Evolutionary conservation across 495 filamentous ascomycete species (phyloP), one percentile per base, ranked within the genome.

Genomic region (Hypoxylon lienhwacheense): DNA sequence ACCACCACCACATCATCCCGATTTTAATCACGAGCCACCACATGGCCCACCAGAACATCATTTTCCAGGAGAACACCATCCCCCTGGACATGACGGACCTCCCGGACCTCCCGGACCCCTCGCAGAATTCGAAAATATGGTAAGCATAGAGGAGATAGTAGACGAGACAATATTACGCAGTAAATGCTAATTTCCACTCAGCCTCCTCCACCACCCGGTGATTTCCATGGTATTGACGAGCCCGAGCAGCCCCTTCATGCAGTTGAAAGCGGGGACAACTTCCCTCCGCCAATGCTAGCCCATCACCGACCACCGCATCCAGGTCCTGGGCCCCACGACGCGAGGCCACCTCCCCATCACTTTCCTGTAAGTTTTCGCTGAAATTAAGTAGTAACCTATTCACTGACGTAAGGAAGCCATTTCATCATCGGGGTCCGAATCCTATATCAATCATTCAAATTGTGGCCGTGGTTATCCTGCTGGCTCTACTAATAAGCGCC

Each of bases 401-500:
- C 32, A 17, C 52, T 56, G 35, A 61, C 32, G 7, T 0, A 21
- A 20, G 22, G 15, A 42, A 57, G 53, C 59, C 19, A 21, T 54
- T 39, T 24, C 39, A 40, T 7, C 59, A 48, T 26, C 53, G 15
- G 36, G 41, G 36, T 12, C 19, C 37, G 12, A 46, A 20, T 4
- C 15, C 37, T 16, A 20, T 55, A 39, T 36, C 52, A 12, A n/a
- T 37, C n/a, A 36, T 63, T 15, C 39, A 55, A 2, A 45, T 59
- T 15, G 48, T 67, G 15, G 56, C 70, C 25, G 55, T 70, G 7
- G 46, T 67, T 5, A 53, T 69, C 3, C 50, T 74, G 26, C 51
- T 69, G 11, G 55, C 56, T 1, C 56, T 77, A 39, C 46, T 74
- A 3, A 50, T 75, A 35, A 53, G 68, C 11, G 58, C 61, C 35